Conservation (phyloP, 2,329 filamentous ascomycete species). For the Aspergillus sp. region DNA sequence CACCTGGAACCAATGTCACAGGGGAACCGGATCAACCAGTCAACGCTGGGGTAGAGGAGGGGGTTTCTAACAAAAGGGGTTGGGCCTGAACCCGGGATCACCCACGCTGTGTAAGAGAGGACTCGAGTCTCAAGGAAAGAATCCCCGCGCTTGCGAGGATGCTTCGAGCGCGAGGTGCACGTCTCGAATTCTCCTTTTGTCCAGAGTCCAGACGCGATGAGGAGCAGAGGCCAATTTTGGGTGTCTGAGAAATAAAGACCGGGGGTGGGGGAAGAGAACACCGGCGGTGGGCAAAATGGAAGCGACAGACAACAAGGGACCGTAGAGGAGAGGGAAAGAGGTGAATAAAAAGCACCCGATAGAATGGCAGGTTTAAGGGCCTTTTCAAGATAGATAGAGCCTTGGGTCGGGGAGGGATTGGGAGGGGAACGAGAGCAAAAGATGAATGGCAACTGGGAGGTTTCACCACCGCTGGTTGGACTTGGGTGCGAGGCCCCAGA, state of each 20-base stretch:
- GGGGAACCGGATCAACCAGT: slow-evolving; percentile 6
- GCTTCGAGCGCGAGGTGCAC: slow-evolving; percentile 15
- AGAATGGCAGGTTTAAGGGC: background rate
- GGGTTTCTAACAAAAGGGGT: background rate
- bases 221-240: background rate
- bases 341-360: background rate
- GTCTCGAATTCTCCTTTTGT: slow-evolving; percentile 13
- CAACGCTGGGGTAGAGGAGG: slow-evolving; percentile 1
- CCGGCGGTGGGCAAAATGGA: background rate
- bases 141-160: slow-evolving; percentile 17
- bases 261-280: background rate
- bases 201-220: slow-evolving; percentile 13
- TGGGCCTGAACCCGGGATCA: background rate
- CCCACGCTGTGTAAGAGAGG: background rate
- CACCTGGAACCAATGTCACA: background rate
- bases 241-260: background rate
- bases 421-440: slow-evolving; percentile 12
- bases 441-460: slow-evolving; percentile 11
- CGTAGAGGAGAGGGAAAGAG: slow-evolving; percentile 11
- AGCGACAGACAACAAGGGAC: background rate
- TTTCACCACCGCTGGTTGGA: slow-evolving; percentile 14
- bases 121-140: background rate
- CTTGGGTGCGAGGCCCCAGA: slow-evolving; percentile 6
- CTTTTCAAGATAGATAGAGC: slow-evolving; percentile 3
- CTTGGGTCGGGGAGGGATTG: slow-evolving; percentile 10